phyloP scores from a whole-genome alignment of 306 rosid genomes.

The Acacia acuminata region DNA sequence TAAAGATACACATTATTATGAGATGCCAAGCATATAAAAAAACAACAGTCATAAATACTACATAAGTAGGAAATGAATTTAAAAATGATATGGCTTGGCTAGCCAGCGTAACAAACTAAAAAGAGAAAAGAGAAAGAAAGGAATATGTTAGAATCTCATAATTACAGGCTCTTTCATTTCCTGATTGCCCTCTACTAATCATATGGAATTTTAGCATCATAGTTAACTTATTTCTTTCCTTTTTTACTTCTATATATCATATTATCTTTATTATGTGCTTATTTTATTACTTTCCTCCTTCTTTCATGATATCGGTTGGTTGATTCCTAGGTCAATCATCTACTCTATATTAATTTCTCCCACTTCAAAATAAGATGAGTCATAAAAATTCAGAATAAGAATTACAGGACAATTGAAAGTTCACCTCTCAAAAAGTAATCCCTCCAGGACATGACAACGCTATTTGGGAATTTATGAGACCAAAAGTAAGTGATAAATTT shows the following conservation, averaged over 20 bases:
- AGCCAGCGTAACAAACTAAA: conserved; percentile 23
- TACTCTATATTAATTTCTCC: neutral
- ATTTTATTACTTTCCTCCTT: neutral
- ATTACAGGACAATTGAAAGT: conserved; percentile 6
- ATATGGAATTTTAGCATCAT: neutral
- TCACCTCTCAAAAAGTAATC: conserved; percentile 89
- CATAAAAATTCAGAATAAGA: neutral
- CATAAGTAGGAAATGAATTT: conserved; percentile 12
- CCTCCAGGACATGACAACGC: conserved; percentile 80
- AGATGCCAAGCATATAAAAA: neutral
- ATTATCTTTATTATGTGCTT: neutral
- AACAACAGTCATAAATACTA: neutral
- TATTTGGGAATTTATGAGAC: conserved; percentile 71
- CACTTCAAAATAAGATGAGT: neutral
- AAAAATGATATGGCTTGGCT: conserved; percentile 9
- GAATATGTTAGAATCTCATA: neutral
- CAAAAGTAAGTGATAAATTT: conserved; percentile 82
- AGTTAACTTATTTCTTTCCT: neutral
- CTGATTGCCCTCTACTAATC: neutral
- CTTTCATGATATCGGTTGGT: neutral
- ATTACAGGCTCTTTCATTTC: neutral
- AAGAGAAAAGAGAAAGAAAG: conserved; percentile 16
- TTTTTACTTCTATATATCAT: neutral
- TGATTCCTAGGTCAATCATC: neutral
- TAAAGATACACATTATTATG: conserved; percentile 14